These are phyloP conservation scores for Phlyctochytrium arcticum DNA, from an alignment of 192 early-diverging fungal genomes.

Conservation along the genomic window DNA sequence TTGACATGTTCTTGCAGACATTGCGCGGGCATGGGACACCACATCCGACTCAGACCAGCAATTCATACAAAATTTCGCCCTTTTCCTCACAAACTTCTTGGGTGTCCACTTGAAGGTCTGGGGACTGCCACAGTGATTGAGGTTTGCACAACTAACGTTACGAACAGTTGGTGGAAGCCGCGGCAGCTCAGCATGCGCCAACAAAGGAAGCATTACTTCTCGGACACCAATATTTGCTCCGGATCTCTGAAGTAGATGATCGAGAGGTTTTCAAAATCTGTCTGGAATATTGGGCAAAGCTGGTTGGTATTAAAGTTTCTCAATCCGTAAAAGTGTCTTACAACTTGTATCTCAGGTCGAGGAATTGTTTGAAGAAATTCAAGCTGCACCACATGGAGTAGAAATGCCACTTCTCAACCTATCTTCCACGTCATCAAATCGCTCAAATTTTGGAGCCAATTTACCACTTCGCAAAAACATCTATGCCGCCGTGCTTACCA, in stretches of 20 bases:
- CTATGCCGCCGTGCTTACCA: slow-evolving; percentile 80
- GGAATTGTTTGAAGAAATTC: slow-evolving; percentile 87
- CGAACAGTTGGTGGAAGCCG: slow-evolving; percentile 29
- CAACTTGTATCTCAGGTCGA: slow-evolving; percentile 41
- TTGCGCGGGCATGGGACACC: slow-evolving; percentile 77
- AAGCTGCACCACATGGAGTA: slow-evolving; percentile 48
- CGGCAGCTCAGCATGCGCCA: slow-evolving; percentile 8
- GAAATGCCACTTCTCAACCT: slow-evolving; percentile 62
- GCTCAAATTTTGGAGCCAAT: slow-evolving; percentile 4
- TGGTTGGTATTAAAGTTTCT: slow-evolving; percentile 49
- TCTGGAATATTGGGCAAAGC: slow-evolving; percentile 94
- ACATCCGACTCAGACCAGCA: slow-evolving; percentile 86
- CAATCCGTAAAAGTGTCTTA: no score
- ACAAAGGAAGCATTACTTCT: slow-evolving; percentile 39
- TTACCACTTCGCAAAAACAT: slow-evolving; percentile 64
- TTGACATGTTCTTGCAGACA: slow-evolving; percentile 56
- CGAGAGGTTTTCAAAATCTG: slow-evolving; percentile 98
- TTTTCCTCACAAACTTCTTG: slow-evolving; percentile 89
- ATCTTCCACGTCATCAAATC: slow-evolving; percentile 27
- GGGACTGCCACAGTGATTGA: slow-evolving; percentile 7
- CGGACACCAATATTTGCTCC: slow-evolving; percentile 88
- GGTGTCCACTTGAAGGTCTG: slow-evolving; percentile 76
- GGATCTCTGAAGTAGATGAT: slow-evolving; percentile 88
- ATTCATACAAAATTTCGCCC: slow-evolving; percentile 92
- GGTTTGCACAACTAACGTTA: neutral